Evolutionary conservation across 2,329 filamentous ascomycete species (phyloP).

Genomic region (Chaetomium globosum): DNA sequence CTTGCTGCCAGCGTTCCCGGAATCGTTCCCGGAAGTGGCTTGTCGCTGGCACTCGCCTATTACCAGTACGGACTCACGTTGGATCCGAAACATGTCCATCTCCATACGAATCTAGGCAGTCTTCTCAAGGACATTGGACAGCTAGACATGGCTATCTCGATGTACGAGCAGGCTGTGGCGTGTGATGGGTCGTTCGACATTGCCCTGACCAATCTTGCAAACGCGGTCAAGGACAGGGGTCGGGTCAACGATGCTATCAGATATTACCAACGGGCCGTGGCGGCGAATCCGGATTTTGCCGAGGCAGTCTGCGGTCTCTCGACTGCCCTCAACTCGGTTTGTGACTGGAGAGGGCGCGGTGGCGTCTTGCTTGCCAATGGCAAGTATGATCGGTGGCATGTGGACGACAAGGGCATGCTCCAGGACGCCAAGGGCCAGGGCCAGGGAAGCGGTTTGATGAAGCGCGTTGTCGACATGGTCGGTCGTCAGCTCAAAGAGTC

Average conservation of each 20-base stretch:
- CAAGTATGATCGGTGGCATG: slow-evolving; percentile 87
- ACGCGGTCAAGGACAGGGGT: slow-evolving; percentile 96
- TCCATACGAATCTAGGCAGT: slow-evolving; percentile 95
- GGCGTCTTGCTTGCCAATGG: slow-evolving; percentile 76
- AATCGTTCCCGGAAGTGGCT: slow-evolving; percentile 80
- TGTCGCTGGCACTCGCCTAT: slow-evolving; percentile 85
- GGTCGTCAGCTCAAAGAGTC: slow-evolving; percentile 84
- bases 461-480: slow-evolving; percentile 88
- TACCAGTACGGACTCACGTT: slow-evolving; percentile 92
- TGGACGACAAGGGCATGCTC: slow-evolving; percentile 81
- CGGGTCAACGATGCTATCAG: slow-evolving; percentile 86
- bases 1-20: slow-evolving; percentile 64
- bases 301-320: slow-evolving; percentile 95
- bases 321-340: slow-evolving; percentile 94
- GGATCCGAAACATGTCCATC: slow-evolving; percentile 86
- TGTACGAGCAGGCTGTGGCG: slow-evolving; percentile 93
- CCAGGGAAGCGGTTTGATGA: slow-evolving; percentile 76
- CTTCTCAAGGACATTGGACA: slow-evolving; percentile 95
- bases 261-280: slow-evolving; percentile 89
- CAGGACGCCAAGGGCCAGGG: slow-evolving; percentile 67
- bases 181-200: slow-evolving; percentile 97
- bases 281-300: slow-evolving; percentile 91
- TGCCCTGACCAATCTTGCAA: slow-evolving; percentile 91
- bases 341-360: slow-evolving; percentile 88
- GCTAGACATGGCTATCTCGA: slow-evolving; percentile 84